A percentile compares a stretch with the other conserved stretches of the same genome.
These are phyloP conservation scores for Sodiomyces alkalinus DNA, from an alignment of 2,329 filamentous ascomycete species.

Conservation along the genomic window DNA sequence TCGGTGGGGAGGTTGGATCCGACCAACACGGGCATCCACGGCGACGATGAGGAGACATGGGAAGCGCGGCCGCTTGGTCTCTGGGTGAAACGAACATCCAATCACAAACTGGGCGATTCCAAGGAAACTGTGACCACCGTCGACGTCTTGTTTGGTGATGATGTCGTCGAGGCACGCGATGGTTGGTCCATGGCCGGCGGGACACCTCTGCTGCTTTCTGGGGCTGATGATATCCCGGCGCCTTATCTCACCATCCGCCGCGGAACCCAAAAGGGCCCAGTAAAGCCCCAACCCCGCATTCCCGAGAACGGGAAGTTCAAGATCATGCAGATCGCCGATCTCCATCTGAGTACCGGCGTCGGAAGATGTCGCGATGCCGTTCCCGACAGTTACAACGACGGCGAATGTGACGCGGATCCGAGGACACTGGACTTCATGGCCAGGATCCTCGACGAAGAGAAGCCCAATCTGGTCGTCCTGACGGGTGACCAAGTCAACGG, in stretches of 20 bases:
- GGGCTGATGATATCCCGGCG: constrained; percentile 43
- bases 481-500: constrained; percentile 95
- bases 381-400: constrained; percentile 55
- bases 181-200: constrained; percentile 65
- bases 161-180: constrained; percentile 76
- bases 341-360: constrained; percentile 83
- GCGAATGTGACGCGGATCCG: constrained; percentile 79
- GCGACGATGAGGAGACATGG: constrained; percentile 50
- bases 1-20: constrained; percentile 62
- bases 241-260: constrained; percentile 66
- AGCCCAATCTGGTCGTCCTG: constrained; percentile 80
- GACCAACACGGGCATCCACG: constrained; percentile 32
- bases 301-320: constrained; percentile 88
- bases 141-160: constrained; percentile 78
- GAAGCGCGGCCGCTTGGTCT: constrained; percentile 62
- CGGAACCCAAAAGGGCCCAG: constrained; percentile 46
- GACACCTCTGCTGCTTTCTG: constrained; percentile 56
- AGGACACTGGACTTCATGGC: constrained; percentile 82
- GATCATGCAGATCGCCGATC: constrained; percentile 89
- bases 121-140: constrained; percentile 62
- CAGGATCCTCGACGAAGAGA: constrained; percentile 76
- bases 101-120: constrained; percentile 59
- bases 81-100: constrained; percentile 66
- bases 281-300: constrained; percentile 62
- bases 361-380: constrained; percentile 78